Evolutionary conservation across 805 yeast species (phyloP), one percentile per base, ranked within the genome.

Genomic region (Pichia rugopelliculosa): DNA sequence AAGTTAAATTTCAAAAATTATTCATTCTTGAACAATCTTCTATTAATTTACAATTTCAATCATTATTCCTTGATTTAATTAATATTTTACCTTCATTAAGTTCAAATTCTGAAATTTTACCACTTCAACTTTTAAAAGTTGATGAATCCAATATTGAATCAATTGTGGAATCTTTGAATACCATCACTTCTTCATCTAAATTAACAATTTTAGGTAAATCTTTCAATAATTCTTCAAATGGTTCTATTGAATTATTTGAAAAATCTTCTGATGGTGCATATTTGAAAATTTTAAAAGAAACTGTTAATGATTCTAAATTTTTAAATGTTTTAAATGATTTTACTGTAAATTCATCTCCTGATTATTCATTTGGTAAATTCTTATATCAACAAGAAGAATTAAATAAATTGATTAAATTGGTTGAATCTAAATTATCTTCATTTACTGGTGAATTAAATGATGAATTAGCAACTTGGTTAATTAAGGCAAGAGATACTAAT

Each of bases 291-390:
- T 73, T 90, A 55, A 65, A 75, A 42, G 96, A 89, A 65, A 72
- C 87, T 8, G 51, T 48, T 27, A 12, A 23, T 5, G 41, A 50
- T 44, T 17, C 41, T 26, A 39, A 40, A 15, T 82, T 80, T 60
- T 66, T 73, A 17, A 62, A 72, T 8, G 71, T 77, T 46, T 69
- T 86, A 51, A 70, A 75, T 45, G 66, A 89, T 34, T 70, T 85
- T 61, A 42, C 52, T 22, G 84, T 87, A 65, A 80, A 81, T 46
- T 55, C 66, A 10, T 76, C 80, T 44, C 98, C 97, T 22, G 97
- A 89, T 66, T 90, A 71, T 60, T 96, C 96, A 9, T 87, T 76
- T 56, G 98, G 98, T 64, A 68, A 77, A 24, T 88, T 73, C 61
- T 66, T 89, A 56, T 77, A 75, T 44, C 68, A 68, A 36, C 75